Conservation (phyloP, 352 stramenopile species). For the Globisporangium paddicum region DNA sequence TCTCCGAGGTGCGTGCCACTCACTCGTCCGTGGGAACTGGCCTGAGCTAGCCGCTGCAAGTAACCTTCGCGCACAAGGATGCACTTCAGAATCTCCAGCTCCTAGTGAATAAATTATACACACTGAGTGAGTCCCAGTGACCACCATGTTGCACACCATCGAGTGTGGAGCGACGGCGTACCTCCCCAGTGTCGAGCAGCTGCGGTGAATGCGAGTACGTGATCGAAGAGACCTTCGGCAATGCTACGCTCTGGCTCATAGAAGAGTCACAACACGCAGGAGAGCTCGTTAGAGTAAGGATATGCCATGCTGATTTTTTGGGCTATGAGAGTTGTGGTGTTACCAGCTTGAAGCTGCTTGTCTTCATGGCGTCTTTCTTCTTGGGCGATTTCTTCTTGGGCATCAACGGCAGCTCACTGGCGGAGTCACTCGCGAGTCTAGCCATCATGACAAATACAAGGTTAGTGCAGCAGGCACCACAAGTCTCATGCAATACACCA, state of each 20-base stretch:
- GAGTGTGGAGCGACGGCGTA: constrained; percentile 6
- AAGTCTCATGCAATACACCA: neutral
- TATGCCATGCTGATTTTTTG: neutral
- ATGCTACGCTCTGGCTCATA: constrained; percentile 11
- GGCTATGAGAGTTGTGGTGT: too few relatives aligned
- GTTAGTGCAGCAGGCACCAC: too few relatives aligned
- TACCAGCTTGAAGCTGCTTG: constrained; percentile 4
- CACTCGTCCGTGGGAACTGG: constrained; percentile 36
- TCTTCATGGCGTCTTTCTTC: constrained; percentile 10
- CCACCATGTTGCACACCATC: neutral
- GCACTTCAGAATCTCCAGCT: constrained; percentile 87
- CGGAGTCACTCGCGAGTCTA: neutral
- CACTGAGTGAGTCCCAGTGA: neutral
- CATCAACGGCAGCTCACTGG: constrained; percentile 5
- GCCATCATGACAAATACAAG: neutral
- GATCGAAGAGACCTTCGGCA: constrained; percentile 38
- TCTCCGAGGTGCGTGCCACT: constrained; percentile 51
- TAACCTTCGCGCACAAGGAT: constrained; percentile 90
- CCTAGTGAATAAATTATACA: constrained; percentile 20
- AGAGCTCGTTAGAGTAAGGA: neutral
- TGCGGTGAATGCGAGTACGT: constrained; percentile 23
- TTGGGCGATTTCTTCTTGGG: constrained; percentile 10
- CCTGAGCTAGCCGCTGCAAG: constrained; percentile 57
- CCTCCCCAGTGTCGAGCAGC: constrained; percentile 50
- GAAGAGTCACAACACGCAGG: neutral